phyloP scores from a whole-genome alignment of 148 eudicot species.

The Polygonum aviculare region DNA sequence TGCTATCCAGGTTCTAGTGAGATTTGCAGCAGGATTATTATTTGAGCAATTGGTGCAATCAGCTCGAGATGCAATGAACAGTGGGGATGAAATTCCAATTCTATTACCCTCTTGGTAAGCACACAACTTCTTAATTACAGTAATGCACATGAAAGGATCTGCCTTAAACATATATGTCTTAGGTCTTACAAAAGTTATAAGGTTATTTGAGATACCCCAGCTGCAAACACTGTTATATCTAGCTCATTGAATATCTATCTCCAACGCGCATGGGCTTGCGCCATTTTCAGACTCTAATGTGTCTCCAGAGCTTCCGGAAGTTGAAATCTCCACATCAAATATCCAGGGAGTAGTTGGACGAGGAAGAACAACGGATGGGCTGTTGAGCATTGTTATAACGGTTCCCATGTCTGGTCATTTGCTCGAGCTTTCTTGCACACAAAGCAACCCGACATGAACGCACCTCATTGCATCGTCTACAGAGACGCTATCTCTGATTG shows the following conservation, averaged over 20 bases:
- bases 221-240: not conserved
- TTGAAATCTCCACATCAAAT: too few species aligned
- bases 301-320: not conserved
- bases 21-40: conserved; percentile 81
- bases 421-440: too few species aligned
- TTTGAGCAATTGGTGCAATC: conserved; percentile 94
- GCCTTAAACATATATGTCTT: conserved; percentile 57
- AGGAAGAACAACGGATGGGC: too few species aligned
- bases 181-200: conserved; percentile 85
- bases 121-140: conserved; percentile 73
- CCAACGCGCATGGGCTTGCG: not conserved
- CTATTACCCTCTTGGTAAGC: conserved; percentile 95
- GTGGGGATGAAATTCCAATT: conserved; percentile 77
- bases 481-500: too few species aligned
- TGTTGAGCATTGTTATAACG: too few species aligned
- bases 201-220: conserved; percentile 24
- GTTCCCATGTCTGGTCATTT: too few species aligned
- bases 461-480: too few species aligned
- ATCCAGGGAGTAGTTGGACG: too few species aligned
- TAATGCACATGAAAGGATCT: conserved; percentile 75
- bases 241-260: not conserved
- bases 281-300: not conserved
- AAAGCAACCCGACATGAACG: too few species aligned
- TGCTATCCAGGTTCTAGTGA: conserved; percentile 57
- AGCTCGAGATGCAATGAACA: conserved; percentile 63